phyloP scores from a whole-genome alignment of 257 asterid genomes.

The Solanum pimpinellifolium region DNA sequence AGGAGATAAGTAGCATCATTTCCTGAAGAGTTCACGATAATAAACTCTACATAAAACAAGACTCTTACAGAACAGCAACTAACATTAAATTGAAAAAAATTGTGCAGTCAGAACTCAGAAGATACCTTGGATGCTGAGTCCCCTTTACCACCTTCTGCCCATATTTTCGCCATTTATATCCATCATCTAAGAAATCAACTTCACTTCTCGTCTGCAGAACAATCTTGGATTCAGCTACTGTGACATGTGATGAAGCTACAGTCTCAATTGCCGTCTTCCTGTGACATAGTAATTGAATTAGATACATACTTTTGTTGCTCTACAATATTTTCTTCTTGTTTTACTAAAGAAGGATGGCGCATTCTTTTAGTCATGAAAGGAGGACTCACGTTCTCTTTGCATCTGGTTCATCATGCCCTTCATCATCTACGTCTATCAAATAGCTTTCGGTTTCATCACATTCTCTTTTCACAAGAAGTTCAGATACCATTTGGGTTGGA shows the following conservation, averaged over 20 bases:
- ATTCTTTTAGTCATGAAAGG: background rate
- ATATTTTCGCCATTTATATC: constrained; percentile 87
- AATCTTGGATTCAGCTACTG: constrained; percentile 76
- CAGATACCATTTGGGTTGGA: constrained; percentile 12
- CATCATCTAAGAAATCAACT: constrained; percentile 83
- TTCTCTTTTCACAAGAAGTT: constrained; percentile 9
- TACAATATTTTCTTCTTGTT: background rate
- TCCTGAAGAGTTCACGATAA: no score
- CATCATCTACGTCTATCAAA: constrained; percentile 30
- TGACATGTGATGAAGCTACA: constrained; percentile 41
- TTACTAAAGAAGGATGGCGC: background rate
- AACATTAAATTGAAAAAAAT: background rate
- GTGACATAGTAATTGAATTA: constrained; percentile 1
- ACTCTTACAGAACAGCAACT: background rate
- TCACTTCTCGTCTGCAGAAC: constrained; percentile 91
- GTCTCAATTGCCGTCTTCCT: constrained; percentile 39
- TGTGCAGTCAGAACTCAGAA: background rate
- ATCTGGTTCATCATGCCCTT: constrained; percentile 45
- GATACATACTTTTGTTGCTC: background rate
- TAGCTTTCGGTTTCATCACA: constrained; percentile 27
- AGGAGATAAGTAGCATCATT: no score
- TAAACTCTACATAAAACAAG: background rate
- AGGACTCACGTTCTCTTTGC: constrained; percentile 59
- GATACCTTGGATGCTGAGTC: constrained; percentile 77
- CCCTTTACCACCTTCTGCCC: constrained; percentile 97